Evolutionary conservation across 306 rosid genomes (phyloP).

Genomic region (Sophora flavescens): DNA sequence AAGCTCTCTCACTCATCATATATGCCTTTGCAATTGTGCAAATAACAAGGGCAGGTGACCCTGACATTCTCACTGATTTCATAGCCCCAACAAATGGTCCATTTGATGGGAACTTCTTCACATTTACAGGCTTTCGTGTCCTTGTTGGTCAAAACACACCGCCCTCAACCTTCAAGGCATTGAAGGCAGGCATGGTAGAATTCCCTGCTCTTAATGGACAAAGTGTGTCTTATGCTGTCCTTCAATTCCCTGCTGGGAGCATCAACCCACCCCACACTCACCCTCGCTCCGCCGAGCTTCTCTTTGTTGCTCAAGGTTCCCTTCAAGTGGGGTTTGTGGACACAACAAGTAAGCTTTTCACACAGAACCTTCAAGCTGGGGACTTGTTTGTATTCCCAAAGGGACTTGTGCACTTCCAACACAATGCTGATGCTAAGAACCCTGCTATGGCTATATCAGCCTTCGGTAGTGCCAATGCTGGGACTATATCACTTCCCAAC

Average conservation of each 20-base stretch:
- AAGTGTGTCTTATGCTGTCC: conserved; percentile 65
- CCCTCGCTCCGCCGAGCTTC: conserved; percentile 64
- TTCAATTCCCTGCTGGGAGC: conserved; percentile 48
- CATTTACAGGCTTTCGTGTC: conserved; percentile 50
- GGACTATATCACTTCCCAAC: conserved; percentile 51
- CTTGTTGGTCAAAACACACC: not conserved
- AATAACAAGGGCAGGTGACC: conserved; percentile 52
- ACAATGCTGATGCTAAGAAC: conserved; percentile 36
- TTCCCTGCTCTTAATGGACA: conserved; percentile 67
- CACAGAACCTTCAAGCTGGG: conserved; percentile 50
- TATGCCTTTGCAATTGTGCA: conserved; percentile 35
- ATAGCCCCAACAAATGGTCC: conserved; percentile 40
- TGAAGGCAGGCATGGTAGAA: conserved; percentile 52
- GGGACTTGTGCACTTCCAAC: conserved; percentile 65
- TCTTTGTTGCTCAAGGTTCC: conserved; percentile 46
- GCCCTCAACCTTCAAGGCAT: conserved; percentile 41
- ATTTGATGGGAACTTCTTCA: conserved; percentile 57
- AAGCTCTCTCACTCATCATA: conserved; percentile 39
- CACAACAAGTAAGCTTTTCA: conserved; percentile 59
- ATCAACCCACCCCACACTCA: conserved; percentile 67
- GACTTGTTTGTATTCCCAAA: conserved; percentile 64
- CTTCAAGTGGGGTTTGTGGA: conserved; percentile 67
- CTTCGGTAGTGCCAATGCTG: conserved; percentile 66
- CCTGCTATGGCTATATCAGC: conserved; percentile 55
- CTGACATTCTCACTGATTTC: conserved; percentile 60